Base-by-base conservation (phyloP, 164 flowering plant genomes). In the Nelumbo lutea region DNA sequence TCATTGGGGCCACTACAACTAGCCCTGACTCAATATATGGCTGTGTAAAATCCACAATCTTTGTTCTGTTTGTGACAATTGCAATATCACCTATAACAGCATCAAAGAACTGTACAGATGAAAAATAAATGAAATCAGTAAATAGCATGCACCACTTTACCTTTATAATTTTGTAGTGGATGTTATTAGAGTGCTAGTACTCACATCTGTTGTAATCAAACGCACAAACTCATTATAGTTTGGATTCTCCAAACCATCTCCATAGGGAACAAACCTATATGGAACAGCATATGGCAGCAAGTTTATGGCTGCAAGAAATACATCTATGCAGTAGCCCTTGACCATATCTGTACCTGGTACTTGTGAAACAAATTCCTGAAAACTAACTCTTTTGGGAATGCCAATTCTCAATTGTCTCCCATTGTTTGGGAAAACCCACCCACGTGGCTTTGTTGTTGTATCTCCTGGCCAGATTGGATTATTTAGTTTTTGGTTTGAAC, bases 31-130 rank as follows among this genome's bases (percentile, higher is more conserved):
- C 90, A 38, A 83, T 73, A 73, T 67, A 93, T 63, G 96, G 95
- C 82, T 86, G 96, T 6, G 98, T 90, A 63, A 90, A 93, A 80
- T 93, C 98, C 51, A 66, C 91, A 66, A 85, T 77, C 72, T 61
- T 86, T 52, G 96, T 88, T 66, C 95, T 72, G 65, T 83, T 76
- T 11, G 88, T 89, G 55, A 79, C 83, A 38, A 93, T 90, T 8
- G 96, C 84, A 72, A 90, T 83, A 75, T 93, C 98, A 64, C 98
- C 98, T 42, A 90, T 72, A 15, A 68, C 96, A 67, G 86, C 96
- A 82, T 90, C 98, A 81, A 71, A 87, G 8, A 27, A 79, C 98
- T 92, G 73, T 9, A 67, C 47, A 57, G n/a, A 59, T 39, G 61
- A 50, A 70, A 66, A 70, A 66, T 39, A 13, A 3, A 59, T 40